phyloP scores from a whole-genome alignment of 352 stramenopile genomes.

The Globisporangium cystogenes region DNA sequence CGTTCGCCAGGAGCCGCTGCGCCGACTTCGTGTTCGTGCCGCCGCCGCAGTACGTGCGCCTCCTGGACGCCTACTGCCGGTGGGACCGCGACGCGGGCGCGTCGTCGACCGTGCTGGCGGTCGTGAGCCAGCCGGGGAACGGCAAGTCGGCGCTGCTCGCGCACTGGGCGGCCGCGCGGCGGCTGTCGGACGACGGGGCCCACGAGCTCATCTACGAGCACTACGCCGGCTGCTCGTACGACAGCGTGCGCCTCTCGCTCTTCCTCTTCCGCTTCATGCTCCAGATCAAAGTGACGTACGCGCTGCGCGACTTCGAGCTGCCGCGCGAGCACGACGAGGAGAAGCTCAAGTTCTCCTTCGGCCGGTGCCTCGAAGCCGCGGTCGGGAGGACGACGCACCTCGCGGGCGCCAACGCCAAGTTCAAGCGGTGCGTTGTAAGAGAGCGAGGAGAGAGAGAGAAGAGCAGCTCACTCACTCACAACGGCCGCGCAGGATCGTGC shows the following conservation, averaged over 20 bases:
- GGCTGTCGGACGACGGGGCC: slow-evolving; percentile 17
- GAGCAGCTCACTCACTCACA: too few species aligned
- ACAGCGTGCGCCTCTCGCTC: slow-evolving; percentile 78
- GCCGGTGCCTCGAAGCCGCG: slow-evolving; percentile 65
- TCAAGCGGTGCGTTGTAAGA: slow-evolving; percentile 28
- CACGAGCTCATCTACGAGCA: slow-evolving; percentile 80
- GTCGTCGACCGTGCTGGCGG: slow-evolving; percentile 50
- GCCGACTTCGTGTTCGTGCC: slow-evolving; percentile 63
- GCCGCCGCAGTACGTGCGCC: slow-evolving; percentile 50
- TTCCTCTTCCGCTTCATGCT: slow-evolving; percentile 83
- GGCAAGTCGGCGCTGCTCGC: slow-evolving; percentile 76
- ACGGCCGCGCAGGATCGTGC: slow-evolving; percentile 52
- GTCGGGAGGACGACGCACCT: slow-evolving; percentile 37
- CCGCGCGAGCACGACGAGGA: slow-evolving; percentile 77
- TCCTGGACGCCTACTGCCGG: slow-evolving; percentile 72
- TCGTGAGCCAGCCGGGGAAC: slow-evolving; percentile 55
- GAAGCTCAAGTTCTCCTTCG: slow-evolving; percentile 84
- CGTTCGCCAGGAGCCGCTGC: slow-evolving; percentile 69
- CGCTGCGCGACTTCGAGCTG: slow-evolving; percentile 74
- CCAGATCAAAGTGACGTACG: slow-evolving; percentile 66
- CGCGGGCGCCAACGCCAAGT: slow-evolving; percentile 23
- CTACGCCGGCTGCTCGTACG: slow-evolving; percentile 76
- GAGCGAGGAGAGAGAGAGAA: too few species aligned
- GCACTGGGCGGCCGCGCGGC: slow-evolving; percentile 58
- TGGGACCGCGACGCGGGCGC: slow-evolving; percentile 19